Base-by-base conservation (phyloP, 495 filamentous ascomycete species). In the Podospora fimiseda region DNA sequence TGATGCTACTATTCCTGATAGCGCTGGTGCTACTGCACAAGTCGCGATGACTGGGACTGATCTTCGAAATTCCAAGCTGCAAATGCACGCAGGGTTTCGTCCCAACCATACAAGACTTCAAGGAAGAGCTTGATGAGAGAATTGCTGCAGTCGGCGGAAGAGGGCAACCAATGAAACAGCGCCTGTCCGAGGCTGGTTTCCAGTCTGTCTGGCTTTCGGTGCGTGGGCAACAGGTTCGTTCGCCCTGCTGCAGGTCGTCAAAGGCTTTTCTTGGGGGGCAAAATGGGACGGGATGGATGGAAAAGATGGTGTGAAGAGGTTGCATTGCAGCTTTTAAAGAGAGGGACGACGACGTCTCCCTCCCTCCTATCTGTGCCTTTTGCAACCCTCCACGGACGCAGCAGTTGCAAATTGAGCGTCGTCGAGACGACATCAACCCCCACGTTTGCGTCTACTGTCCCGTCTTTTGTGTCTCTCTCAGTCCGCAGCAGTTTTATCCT, bases 391-490 rank as follows among this genome's bases (percentile, higher is more conserved):
- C 42, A 19, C 27, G 27, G 27, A 33, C 27, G 22, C 42, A 5
- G 16, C 22, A 22, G n/a, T 21, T 23, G 1, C 22, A 47, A 47
- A 47, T 47, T 33, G 44, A 30, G 23, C 9, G 22, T 24, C 23
- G 8, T 5, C 14, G 44, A 47, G 44, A 47, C 44, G 22, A 47
- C 44, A 47, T 22, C 27, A n/a, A 47, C 44, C 44, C 44, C 44
- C 44, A 47, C 44, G 44, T 33, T 30, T 33, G 44, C 16, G 20
- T 30, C 44, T 47, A 23, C 22, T 33, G 44, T 47, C 23, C 21
- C 44, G 44, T 47, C 13, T 30, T 24, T 47, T 22, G 44, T 30
- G 16, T 47, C 23, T 9, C 23, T 47, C 44, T 47, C 22, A 44
- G 19, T 20, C 42, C 19, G 42, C 19, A 13, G 9, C 14, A n/a